Evolutionary conservation across 768 basidiomycete genomes (phyloP), one percentile per base, ranked within the genome.

Genomic region (Hericium coralloides): DNA sequence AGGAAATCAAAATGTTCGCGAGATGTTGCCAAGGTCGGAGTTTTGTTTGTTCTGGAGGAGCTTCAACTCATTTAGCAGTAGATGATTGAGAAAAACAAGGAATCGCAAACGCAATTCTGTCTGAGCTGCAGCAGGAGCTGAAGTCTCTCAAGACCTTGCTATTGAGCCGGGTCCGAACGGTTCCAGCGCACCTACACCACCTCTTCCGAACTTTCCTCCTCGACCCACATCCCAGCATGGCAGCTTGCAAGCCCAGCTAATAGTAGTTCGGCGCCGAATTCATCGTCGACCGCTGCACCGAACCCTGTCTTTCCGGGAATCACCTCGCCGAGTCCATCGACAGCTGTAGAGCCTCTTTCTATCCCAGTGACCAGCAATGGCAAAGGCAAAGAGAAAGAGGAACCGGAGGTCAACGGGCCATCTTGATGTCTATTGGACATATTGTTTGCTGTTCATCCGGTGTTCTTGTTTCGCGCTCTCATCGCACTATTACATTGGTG

Each of bases 41-140:
- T 49, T 25, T n/a, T 59, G 53, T 55, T 4, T 18, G 12, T n/a
- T 55, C 18, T 45, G 58, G 31, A 58, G 37, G 39, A n/a, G 26
- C 25, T 43, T 59, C 51, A 31, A 49, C 58, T 23, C 53, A 36
- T 18, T n/a, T 17, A 4, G 57, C 49, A 39, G 54, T 60, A 98
- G 95, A 91, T 98, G 89, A 87, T 97, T 54, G 92, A 97, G 56
- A 94, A 91, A 73, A 91, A 87, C 67, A 90, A 92, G 68, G 87
- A 92, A 55, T 79, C 81, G 14, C 93, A 97, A 70, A 79, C 82
- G 20, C 83, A 87, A 58, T 90, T 1, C 76, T 98, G 14, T 73
- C 79, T 54, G 95, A 98, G 64, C 77, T 98, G 12, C 94, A 97
- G 64, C 85, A 92, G 63, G 95, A 98, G 67, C 79, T 98, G 65